Evolutionary conservation across 2,329 filamentous ascomycete genomes (phyloP), one percentile per base, ranked within the genome.

Genomic region (Bipolaris oryzae): DNA sequence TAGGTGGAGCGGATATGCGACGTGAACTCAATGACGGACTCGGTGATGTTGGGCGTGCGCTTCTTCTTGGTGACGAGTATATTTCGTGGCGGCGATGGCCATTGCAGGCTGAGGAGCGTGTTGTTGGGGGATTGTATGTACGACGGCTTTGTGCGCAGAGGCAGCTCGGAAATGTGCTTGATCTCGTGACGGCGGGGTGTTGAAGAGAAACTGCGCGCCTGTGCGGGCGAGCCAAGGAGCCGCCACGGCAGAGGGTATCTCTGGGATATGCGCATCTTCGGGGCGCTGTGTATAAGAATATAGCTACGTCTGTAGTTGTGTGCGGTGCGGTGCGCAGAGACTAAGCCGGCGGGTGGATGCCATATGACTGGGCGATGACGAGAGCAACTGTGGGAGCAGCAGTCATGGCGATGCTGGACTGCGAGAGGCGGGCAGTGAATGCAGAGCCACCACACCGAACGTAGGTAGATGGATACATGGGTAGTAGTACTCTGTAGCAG

Each of bases 1-100:
- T 98, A 97, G 57, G 91, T 91, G 60, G 81, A 82, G 64, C 87
- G 85, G 56, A 97, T 85, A 76, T 98, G 90, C 71, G 81, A 80
- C 41, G 81, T 80, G 68, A 87, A 87, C 66, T 87, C 84, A 57
- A 86, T 70, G 35, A 88, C 74, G 2, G 85, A 84, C 13, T 80
- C 74, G 25, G 83, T 85, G 49, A 87, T 83, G 25, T 77, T 75
- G 2, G 81, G 78, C 2, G 84, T 83, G 62, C 83, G 79, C 61
- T 86, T 82, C 72, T 91, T 91, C 73, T 88, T 87, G 43, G 89
- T 84, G 53, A 91, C 76, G 56, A 91, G 80, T 50, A 91, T 79
- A 65, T 90, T 91, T 49, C 85, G 84, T 2, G 87, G 88, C 34
- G 87, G 87, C 15, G 82, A 80, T 5, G 87, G 86, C 88, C 88